Conservation (phyloP, 352 stramenopile genomes). For the Phytophthora pistaciae region DNA sequence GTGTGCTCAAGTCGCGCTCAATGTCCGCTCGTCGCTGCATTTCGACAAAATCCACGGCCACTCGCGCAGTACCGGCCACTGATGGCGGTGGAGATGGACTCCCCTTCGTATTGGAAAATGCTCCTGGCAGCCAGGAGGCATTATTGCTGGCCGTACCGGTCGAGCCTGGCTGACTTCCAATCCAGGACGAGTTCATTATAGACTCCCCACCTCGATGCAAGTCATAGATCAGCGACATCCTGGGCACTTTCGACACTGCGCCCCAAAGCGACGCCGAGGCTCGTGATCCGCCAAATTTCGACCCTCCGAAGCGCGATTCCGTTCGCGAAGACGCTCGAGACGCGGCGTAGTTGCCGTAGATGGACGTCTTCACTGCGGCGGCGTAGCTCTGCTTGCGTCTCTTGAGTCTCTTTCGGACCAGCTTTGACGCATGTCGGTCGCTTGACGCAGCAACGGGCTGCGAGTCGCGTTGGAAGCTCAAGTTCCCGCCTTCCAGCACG, state of each 20-base stretch:
- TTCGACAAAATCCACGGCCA: conserved; percentile 46
- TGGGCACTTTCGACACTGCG: conserved; percentile 42
- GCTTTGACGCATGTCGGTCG: conserved; percentile 36
- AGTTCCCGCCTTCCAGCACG: conserved; percentile 19
- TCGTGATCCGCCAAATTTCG: conserved; percentile 37
- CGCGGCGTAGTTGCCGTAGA: conserved; percentile 31
- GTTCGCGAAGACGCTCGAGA: conserved; percentile 47
- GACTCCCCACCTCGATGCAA: conserved; percentile 7
- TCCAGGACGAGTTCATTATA: conserved; percentile 15
- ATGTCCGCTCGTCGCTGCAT: conserved; percentile 53
- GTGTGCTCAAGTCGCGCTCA: conserved; percentile 48
- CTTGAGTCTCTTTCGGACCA: conserved; percentile 32
- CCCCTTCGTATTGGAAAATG: neutral
- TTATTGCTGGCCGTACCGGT: conserved; percentile 26
- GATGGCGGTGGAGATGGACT: conserved; percentile 13
- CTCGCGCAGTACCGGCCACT: conserved; percentile 21
- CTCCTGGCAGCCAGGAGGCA: conserved; percentile 9
- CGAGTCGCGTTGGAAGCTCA: conserved; percentile 26
- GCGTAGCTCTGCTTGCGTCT: conserved; percentile 21
- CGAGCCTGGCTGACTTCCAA: conserved; percentile 20
- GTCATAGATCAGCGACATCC: conserved; percentile 29
- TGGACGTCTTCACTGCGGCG: conserved; percentile 18
- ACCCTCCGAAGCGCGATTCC: conserved; percentile 44
- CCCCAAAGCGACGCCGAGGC: conserved; percentile 26
- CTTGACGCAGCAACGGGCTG: conserved; percentile 16